A percentile compares a stretch with the other conserved stretches of the same genome.
These are phyloP conservation scores for Penicillium cinerascens DNA, from an alignment of 495 filamentous ascomycete species.

Conservation along the genomic window DNA sequence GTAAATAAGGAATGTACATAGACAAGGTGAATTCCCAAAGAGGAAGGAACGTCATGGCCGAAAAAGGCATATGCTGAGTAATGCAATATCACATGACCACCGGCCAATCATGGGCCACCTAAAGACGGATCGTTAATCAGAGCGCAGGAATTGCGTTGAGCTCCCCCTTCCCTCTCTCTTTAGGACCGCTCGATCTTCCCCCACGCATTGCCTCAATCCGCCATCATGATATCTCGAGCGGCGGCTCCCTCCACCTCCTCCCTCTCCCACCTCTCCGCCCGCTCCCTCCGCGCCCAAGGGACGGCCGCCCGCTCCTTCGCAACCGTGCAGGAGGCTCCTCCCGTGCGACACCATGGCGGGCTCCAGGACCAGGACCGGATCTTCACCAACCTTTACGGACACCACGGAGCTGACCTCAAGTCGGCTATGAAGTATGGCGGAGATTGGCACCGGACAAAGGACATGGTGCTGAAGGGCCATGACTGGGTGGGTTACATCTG, in stretches of 20 bases:
- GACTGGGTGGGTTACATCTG: constrained; percentile 71
- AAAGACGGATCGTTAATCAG: constrained; percentile 50
- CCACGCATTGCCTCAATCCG: constrained; percentile 31
- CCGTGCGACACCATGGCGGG: constrained; percentile 73
- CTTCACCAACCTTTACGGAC: constrained; percentile 96
- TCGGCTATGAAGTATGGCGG: constrained; percentile 97
- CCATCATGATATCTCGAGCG: constrained; percentile 52
- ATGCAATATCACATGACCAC: constrained; percentile 29
- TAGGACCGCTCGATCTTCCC: constrained; percentile 27
- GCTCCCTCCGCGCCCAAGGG: constrained; percentile 50
- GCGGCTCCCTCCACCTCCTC: constrained; percentile 47
- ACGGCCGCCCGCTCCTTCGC: constrained; percentile 68
- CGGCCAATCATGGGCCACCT: constrained; percentile 35
- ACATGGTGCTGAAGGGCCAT: constrained; percentile 93
- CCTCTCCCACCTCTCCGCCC: constrained; percentile 53
- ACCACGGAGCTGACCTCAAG: constrained; percentile 86
- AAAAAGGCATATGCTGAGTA: constrained; percentile 15
- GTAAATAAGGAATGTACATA: background rate
- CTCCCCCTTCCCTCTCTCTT: constrained; percentile 28
- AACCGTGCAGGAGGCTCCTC: constrained; percentile 81
- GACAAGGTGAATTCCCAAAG: background rate
- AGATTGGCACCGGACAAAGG: constrained; percentile 99
- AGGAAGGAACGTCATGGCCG: constrained; percentile 13
- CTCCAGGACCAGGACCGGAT: constrained; percentile 95
- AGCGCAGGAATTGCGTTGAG: constrained; percentile 44